phyloP scores from a whole-genome alignment of 352 stramenopile species.

The Aphanomyces euteiches region DNA sequence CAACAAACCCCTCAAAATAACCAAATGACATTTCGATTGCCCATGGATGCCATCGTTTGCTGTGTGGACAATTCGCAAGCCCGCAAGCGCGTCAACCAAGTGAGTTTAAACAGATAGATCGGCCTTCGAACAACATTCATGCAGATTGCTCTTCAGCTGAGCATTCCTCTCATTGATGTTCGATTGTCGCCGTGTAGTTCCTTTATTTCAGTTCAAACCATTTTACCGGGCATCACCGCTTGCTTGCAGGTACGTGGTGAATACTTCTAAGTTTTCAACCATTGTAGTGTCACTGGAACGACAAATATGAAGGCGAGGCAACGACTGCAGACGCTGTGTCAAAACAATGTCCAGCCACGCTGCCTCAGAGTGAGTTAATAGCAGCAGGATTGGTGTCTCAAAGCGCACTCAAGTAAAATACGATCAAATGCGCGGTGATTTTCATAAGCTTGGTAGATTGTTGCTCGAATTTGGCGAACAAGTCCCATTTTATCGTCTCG shows the following conservation, averaged over 20 bases:
- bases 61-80: conserved; percentile 8
- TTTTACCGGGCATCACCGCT: conserved; percentile 16
- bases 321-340: neutral
- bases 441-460: conserved; percentile 3
- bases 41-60: conserved; percentile 13
- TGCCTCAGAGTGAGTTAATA: conserved; percentile 19
- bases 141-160: conserved; percentile 17
- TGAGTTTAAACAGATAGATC: neutral
- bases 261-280: neutral
- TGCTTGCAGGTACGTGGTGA: conserved; percentile 11
- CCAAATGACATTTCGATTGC: conserved; percentile 11
- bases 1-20: neutral
- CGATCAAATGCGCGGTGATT: neutral
- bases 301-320: conserved; percentile 5
- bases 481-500: conserved; percentile 16
- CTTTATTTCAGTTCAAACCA: conserved; percentile 1
- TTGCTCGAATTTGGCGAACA: conserved; percentile 14
- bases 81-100: conserved; percentile 11
- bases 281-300: conserved; percentile 10
- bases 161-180: conserved; percentile 22
- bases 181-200: conserved; percentile 14
- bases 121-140: neutral
- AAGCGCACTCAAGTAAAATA: conserved; percentile 12
- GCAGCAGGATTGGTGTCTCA: conserved; percentile 12
- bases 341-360: neutral